phyloP scores from a whole-genome alignment of 257 asterid species.

The Orobanche coerulescens region DNA sequence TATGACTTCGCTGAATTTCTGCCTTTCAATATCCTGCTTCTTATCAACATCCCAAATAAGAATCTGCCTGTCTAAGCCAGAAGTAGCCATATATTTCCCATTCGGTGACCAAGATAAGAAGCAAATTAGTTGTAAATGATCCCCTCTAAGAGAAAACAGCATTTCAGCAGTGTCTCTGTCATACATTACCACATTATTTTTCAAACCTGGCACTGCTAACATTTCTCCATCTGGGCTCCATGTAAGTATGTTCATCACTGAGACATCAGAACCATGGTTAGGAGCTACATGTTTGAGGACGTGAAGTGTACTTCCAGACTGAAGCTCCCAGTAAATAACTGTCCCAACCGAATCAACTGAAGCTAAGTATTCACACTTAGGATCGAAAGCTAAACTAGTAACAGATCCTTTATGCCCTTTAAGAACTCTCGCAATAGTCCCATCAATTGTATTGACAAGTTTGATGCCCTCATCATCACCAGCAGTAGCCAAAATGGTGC shows the following conservation, averaged over 20 bases:
- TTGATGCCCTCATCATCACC: slow-evolving; percentile 96
- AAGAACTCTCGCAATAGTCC: slow-evolving; percentile 82
- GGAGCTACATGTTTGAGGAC: slow-evolving; percentile 82
- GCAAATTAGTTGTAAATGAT: slow-evolving; percentile 74
- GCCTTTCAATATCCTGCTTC: slow-evolving; percentile 89
- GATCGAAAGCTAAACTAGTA: slow-evolving; percentile 90
- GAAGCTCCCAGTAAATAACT: slow-evolving; percentile 87
- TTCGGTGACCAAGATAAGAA: slow-evolving; percentile 96
- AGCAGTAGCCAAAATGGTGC: slow-evolving; percentile 87
- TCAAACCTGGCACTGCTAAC: slow-evolving; percentile 90
- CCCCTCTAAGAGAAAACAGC: slow-evolving; percentile 76
- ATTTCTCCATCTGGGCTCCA: slow-evolving; percentile 98
- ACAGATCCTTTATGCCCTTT: slow-evolving; percentile 90
- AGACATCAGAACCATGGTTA: slow-evolving; percentile 45
- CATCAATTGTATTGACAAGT: slow-evolving; percentile 87
- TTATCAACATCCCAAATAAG: slow-evolving; percentile 89
- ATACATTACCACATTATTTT: slow-evolving; percentile 86
- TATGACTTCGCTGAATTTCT: slow-evolving; percentile 66
- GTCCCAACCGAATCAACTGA: slow-evolving; percentile 87
- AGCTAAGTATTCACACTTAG: slow-evolving; percentile 81
- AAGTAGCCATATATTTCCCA: slow-evolving; percentile 93
- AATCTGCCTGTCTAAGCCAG: slow-evolving; percentile 79
- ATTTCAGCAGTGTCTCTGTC: slow-evolving; percentile 98
- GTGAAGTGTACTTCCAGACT: slow-evolving; percentile 68
- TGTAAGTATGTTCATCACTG: slow-evolving; percentile 53